Conservation (phyloP, 148 eudicot species). For the Rhododendron mucronatum region DNA sequence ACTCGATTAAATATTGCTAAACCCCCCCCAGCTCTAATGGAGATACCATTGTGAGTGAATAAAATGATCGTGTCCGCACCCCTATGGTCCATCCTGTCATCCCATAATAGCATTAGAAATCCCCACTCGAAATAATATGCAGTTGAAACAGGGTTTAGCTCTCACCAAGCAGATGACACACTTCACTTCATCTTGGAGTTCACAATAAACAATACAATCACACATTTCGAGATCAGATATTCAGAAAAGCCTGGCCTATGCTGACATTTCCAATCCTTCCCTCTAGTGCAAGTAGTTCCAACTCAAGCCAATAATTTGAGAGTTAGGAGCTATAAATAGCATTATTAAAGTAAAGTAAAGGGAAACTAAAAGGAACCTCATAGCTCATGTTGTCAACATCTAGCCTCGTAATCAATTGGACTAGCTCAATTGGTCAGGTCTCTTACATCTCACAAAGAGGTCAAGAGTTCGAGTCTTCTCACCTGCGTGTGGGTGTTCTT, state of each 20-base stretch:
- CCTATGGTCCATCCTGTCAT: neutral
- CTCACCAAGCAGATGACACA: slow-evolving; percentile 90
- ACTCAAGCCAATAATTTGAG: slow-evolving; percentile 19
- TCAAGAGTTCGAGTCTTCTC: no score
- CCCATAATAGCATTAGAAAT: neutral
- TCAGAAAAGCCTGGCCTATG: slow-evolving; percentile 62
- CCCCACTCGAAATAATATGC: no score
- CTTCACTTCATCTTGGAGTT: slow-evolving; percentile 48
- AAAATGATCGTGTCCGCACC: neutral
- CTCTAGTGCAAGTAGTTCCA: slow-evolving; percentile 90
- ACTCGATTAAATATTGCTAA: neutral
- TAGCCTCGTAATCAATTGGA: slow-evolving; percentile 41
- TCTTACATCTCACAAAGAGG: no score
- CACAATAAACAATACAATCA: slow-evolving; percentile 69
- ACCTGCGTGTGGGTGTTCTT: no score
- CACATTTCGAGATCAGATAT: slow-evolving; percentile 46
- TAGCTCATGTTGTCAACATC: slow-evolving; percentile 77
- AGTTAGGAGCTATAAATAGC: neutral
- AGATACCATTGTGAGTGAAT: neutral
- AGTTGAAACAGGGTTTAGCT: neutral
- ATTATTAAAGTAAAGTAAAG: neutral
- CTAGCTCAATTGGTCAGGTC: no score
- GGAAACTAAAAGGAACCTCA: slow-evolving; percentile 30
- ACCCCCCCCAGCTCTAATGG: neutral
- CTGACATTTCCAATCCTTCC: slow-evolving; percentile 87